A percentile compares a stretch with the other conserved stretches of the same genome.
Conservation (phyloP, 2,329 filamentous ascomycete genomes). For the Claviceps spartinae region DNA sequence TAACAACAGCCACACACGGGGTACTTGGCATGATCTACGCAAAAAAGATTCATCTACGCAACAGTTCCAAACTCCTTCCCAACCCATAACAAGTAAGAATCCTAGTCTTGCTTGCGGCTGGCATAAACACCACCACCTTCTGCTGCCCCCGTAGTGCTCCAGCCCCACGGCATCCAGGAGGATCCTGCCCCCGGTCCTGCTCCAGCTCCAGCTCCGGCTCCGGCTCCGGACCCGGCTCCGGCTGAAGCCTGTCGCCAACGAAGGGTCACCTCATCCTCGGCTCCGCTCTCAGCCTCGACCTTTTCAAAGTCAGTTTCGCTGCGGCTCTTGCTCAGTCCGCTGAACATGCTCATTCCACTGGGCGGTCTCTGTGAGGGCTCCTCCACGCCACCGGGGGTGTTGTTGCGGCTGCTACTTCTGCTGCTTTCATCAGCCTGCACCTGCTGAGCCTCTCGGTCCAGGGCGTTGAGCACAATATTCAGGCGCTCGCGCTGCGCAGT, state of each 20-base stretch:
- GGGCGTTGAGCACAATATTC: constrained; percentile 57
- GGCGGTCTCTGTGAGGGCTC: constrained; percentile 27
- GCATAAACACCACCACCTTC: constrained; percentile 13
- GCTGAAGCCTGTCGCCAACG: constrained; percentile 16
- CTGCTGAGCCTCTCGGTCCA: constrained; percentile 64
- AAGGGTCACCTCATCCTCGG: constrained; percentile 34
- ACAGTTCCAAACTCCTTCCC: constrained; percentile 17
- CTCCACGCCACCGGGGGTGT: constrained; percentile 17
- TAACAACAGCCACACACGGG: too few species aligned
- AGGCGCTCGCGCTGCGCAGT: constrained; percentile 67
- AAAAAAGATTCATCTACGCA: constrained; percentile 2
- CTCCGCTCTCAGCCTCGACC: constrained; percentile 61
- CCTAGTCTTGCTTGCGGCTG: constrained; percentile 26
- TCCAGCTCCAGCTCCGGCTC: not conserved
- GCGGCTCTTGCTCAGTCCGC: constrained; percentile 61
- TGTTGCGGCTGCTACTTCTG: not conserved
- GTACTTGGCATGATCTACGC: too few species aligned
- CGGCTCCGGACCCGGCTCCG: not conserved
- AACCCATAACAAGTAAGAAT: constrained; percentile 9
- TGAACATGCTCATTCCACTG: constrained; percentile 34
- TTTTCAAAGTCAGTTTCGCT: constrained; percentile 86
- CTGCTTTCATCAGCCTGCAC: constrained; percentile 29
- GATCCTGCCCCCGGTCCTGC: constrained; percentile 15
- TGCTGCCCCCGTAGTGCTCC: constrained; percentile 18
- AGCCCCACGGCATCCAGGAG: constrained; percentile 37